These are phyloP conservation scores for Lipomyces mesembrius DNA, from an alignment of 805 yeast species.

Conservation along the genomic window DNA sequence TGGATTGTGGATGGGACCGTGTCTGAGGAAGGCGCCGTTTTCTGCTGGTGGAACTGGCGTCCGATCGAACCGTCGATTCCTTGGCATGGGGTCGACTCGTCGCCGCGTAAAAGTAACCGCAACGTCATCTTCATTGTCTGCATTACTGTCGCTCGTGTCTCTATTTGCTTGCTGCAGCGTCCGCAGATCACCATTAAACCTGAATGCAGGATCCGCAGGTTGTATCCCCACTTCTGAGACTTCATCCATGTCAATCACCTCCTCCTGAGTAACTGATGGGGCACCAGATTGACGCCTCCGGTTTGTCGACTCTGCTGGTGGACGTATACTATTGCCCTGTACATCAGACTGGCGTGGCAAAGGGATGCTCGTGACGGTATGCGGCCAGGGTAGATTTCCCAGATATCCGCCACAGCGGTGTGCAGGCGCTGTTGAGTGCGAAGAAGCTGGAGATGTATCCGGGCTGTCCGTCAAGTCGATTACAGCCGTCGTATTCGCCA, in stretches of 20 bases:
- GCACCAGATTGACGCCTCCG: background rate
- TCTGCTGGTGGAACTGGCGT: background rate
- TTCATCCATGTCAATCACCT: conserved; percentile 28
- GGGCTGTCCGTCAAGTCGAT: conserved; percentile 1
- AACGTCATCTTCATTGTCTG: background rate
- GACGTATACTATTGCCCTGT: background rate
- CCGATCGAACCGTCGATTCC: background rate
- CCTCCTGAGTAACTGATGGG: background rate
- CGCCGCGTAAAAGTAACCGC: background rate
- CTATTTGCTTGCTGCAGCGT: background rate
- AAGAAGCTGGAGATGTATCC: background rate
- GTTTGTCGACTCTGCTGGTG: background rate
- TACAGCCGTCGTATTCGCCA: background rate
- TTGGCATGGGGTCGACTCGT: background rate
- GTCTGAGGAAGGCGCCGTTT: background rate
- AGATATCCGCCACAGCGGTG: background rate
- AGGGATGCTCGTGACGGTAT: background rate
- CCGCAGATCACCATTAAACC: background rate
- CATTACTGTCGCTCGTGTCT: background rate
- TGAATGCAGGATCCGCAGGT: background rate
- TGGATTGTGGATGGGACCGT: background rate
- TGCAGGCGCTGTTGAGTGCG: background rate
- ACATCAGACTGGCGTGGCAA: background rate
- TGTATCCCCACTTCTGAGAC: conserved; percentile 10
- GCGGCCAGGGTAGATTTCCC: background rate